Conservation (phyloP, 768 basidiomycete genomes). For the Suillus clintonianus region DNA sequence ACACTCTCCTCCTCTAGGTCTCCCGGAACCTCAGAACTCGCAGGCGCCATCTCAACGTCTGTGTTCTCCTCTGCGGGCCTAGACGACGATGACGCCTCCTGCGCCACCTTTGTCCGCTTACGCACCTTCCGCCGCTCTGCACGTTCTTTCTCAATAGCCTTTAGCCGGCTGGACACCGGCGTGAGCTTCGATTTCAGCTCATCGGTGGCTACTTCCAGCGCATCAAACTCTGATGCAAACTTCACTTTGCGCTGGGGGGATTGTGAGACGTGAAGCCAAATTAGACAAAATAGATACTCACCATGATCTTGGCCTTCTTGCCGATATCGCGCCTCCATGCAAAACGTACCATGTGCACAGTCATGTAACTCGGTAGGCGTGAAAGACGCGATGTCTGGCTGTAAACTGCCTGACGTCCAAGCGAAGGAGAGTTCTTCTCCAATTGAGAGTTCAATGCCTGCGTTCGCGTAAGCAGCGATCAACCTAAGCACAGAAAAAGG, state of each 20-base stretch:
- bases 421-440: conserved; percentile 77
- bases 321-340: conserved; percentile 89
- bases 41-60: conserved; percentile 45
- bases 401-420: conserved; percentile 83
- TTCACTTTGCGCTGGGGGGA: conserved; percentile 78
- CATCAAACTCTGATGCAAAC: conserved; percentile 88
- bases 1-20: conserved; percentile 64
- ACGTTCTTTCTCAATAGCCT: conserved; percentile 83
- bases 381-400: conserved; percentile 78
- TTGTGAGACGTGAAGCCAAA: neutral
- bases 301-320: conserved; percentile 98
- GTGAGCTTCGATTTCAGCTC: conserved; percentile 72
- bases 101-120: conserved; percentile 61
- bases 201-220: conserved; percentile 76
- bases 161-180: conserved; percentile 70
- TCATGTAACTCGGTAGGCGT: conserved; percentile 81
- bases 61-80: conserved; percentile 39
- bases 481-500: conserved; percentile 6
- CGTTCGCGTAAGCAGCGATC: conserved; percentile 3
- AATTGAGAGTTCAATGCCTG: conserved; percentile 88
- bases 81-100: conserved; percentile 21
- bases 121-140: conserved; percentile 80
- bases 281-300: conserved; percentile 26
- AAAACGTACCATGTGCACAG: conserved; percentile 95
- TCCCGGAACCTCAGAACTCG: conserved; percentile 18